Conservation (phyloP, 73 alveolate genomes). For the Tetrahymena borealis region DNA sequence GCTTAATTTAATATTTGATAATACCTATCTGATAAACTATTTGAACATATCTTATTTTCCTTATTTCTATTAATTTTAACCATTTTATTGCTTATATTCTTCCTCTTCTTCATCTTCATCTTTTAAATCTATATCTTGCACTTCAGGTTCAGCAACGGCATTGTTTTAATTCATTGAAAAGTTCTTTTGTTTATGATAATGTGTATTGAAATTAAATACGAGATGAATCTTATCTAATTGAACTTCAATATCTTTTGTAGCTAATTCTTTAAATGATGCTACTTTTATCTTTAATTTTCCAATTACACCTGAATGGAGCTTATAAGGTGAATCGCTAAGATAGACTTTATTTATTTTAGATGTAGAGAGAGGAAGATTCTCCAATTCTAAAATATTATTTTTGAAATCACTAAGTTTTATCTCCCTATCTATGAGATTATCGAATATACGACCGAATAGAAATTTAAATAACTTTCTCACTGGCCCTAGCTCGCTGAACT, state of each 20-base stretch:
- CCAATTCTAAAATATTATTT: neutral
- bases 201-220: neutral
- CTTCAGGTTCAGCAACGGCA: neutral
- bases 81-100: neutral
- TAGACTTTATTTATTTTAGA: neutral
- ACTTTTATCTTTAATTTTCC: neutral
- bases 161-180: neutral
- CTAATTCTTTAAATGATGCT: neutral
- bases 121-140: neutral
- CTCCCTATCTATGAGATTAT: neutral
- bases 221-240: neutral
- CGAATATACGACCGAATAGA: neutral
- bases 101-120: neutral
- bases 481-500: neutral
- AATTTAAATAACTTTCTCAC: neutral
- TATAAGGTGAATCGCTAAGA: neutral
- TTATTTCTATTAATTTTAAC: neutral
- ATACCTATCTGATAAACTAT: neutral
- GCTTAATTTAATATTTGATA: neutral
- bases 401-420: neutral
- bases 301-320: neutral
- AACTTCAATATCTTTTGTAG: neutral
- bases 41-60: neutral
- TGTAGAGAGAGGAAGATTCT: neutral
- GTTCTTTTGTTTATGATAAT: neutral